phyloP scores from a whole-genome alignment of 2,329 filamentous ascomycete species.

The Seiridium unicorne region DNA sequence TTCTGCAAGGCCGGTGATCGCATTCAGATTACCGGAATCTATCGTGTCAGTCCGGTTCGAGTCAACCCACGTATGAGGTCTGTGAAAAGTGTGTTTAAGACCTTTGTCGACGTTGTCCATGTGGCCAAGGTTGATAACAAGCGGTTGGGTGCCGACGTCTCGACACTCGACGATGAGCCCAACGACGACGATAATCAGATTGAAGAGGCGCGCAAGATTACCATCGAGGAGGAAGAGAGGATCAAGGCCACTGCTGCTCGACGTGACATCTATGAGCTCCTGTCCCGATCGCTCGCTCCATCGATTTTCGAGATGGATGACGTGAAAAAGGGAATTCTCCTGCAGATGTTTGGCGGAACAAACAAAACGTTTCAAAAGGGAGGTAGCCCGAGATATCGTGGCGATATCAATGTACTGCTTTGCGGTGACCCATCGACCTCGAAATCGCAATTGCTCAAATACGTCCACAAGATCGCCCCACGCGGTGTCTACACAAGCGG shows the following conservation, averaged over 20 bases:
- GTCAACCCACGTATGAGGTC: constrained; percentile 91
- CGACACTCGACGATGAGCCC: constrained; percentile 80
- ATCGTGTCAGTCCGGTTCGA: constrained; percentile 89
- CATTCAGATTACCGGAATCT: constrained; percentile 93
- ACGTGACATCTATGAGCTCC: constrained; percentile 87
- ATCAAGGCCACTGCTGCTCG: constrained; percentile 79
- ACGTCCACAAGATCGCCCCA: constrained; percentile 96
- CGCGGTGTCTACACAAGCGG: constrained; percentile 81
- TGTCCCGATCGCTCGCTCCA: constrained; percentile 86
- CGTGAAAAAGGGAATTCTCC: constrained; percentile 95
- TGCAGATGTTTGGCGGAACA: constrained; percentile 94
- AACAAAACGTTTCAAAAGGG: constrained; percentile 98
- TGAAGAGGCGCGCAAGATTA: constrained; percentile 81
- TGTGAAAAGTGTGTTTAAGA: constrained; percentile 96
- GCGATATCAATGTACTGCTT: constrained; percentile 94
- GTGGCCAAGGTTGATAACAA: constrained; percentile 97
- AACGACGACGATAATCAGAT: constrained; percentile 71
- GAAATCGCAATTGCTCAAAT: constrained; percentile 91
- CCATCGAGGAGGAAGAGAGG: constrained; percentile 82
- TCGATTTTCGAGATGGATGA: constrained; percentile 98
- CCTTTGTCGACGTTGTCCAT: constrained; percentile 92
- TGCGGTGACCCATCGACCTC: constrained; percentile 96
- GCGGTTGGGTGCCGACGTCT: constrained; percentile 85
- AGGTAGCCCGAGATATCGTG: constrained; percentile 90
- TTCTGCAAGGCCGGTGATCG: constrained; percentile 97